These are phyloP conservation scores for Pochonia chlamydosporia DNA, from an alignment of 2,329 filamentous ascomycete genomes.

Conservation along the genomic window DNA sequence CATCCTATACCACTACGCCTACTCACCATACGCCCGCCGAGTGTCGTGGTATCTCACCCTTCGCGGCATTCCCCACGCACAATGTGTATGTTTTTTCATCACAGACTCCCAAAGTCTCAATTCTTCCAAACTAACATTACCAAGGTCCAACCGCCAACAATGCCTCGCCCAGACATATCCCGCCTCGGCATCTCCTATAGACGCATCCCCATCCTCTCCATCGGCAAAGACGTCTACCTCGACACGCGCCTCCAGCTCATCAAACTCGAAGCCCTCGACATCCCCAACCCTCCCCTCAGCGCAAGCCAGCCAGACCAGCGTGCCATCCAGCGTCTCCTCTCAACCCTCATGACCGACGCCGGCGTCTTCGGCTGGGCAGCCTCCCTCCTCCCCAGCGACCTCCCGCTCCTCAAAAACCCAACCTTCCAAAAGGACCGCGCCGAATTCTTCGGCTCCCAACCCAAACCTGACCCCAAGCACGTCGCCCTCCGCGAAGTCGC, in stretches of 20 bases:
- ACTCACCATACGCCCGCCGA: constrained; percentile 59
- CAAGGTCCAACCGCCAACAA: constrained; percentile 57
- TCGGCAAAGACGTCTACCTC: constrained; percentile 62
- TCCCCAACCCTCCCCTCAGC: constrained; percentile 32
- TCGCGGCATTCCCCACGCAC: constrained; percentile 56
- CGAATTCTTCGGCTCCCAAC: constrained; percentile 27
- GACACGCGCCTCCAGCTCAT: constrained; percentile 64
- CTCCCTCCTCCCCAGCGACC: constrained; percentile 49
- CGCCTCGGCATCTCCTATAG: constrained; percentile 59
- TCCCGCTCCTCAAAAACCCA: constrained; percentile 49
- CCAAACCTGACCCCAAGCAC: constrained; percentile 31
- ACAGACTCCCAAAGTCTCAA: not conserved
- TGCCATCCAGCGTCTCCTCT: constrained; percentile 50
- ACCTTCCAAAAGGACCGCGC: constrained; percentile 54
- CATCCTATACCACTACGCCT: constrained; percentile 60
- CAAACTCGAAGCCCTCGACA: constrained; percentile 55
- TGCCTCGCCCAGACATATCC: constrained; percentile 61
- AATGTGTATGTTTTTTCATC: constrained; percentile 47
- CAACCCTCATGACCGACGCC: constrained; percentile 48
- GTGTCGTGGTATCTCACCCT: constrained; percentile 64
- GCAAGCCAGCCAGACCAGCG: constrained; percentile 31
- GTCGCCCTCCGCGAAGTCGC: constrained; percentile 52
- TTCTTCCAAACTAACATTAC: constrained; percentile 16
- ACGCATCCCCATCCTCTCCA: constrained; percentile 62
- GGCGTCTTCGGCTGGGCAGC: constrained; percentile 49